Base-by-base conservation (phyloP, 179 eudicot genomes). In the Corrigiola litoralis region DNA sequence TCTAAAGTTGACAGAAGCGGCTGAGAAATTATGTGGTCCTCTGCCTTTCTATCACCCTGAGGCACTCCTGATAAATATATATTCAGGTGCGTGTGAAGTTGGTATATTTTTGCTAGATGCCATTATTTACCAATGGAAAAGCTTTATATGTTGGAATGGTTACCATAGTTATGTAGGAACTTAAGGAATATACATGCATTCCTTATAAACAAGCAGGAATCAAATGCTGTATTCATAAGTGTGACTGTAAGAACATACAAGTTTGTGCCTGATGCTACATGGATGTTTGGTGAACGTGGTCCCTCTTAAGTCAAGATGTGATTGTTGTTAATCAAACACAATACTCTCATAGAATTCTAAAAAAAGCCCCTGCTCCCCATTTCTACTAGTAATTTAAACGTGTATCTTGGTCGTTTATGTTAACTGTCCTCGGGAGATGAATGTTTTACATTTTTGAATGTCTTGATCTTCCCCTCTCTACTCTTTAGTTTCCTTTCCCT, bases 31-130 rank as follows among this genome's bases (percentile, higher is more conserved):
- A 13, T 68, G 84, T 58, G 92, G 89, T 50, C 74, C 86, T 38
- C 75, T 86, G 40, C 83, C 94, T 69, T 54, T 78, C 32, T 83
- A 88, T 75, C 96, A 86, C 69, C 97, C 96, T 1, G 87, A 84
- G 78, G 86, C 88, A 33, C 89, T 94, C 55, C 76, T 86, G 70
- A 77, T 67, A 70, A 86, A 86, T 73, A 79, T 94, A 42, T 74
- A 63, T 67, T 71, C 99, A 88, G 99, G 99, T 94, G 77, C 50
- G 58, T 4, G 2, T 33, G 14, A 17, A 38, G 10, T 6, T n/a
- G 6, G 17, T 52, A 13, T 49, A 16, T 32, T 14, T 69, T 12
- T 25, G 11, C 38, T 40, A 24, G 13, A 20, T 61, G n/a, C 29
- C 28, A 31, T 34, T 6, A n/a, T 56, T 56, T n/a, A 20, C 21